Percentiles rank a stretch among this genome's conserved stretches.
phyloP scores from a whole-genome alignment of 805 yeast species.

The Monosporozyma siamensis region DNA sequence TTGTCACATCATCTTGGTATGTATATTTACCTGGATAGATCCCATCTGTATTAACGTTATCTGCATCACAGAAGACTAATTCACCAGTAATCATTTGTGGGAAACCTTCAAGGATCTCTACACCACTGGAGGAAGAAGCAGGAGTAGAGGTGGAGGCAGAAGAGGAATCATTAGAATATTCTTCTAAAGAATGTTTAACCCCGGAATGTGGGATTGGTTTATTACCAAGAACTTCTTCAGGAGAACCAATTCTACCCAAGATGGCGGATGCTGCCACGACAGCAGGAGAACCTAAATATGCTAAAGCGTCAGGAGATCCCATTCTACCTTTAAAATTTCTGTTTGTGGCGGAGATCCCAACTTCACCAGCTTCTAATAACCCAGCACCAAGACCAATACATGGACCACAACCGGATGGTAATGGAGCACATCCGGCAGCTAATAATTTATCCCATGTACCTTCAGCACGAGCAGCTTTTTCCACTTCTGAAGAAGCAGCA shows the following conservation, averaged over 20 bases:
- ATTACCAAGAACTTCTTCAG: constrained; percentile 70
- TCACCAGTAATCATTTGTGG: constrained; percentile 88
- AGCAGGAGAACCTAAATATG: constrained; percentile 93
- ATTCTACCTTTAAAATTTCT: constrained; percentile 98
- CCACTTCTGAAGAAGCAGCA: constrained; percentile 92
- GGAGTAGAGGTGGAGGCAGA: constrained; percentile 13
- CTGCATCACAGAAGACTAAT: constrained; percentile 89
- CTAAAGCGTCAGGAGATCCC: constrained; percentile 96
- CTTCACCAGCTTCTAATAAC: constrained; percentile 86
- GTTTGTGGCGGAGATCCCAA: constrained; percentile 96
- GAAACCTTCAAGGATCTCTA: constrained; percentile 82
- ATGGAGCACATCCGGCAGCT: constrained; percentile 88
- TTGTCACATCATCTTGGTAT: constrained; percentile 92
- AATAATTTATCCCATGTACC: constrained; percentile 91
- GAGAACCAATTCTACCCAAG: constrained; percentile 88
- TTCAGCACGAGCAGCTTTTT: constrained; percentile 76
- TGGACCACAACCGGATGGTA: constrained; percentile 99
- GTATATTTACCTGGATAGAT: constrained; percentile 99
- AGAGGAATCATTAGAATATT: constrained; percentile 9
- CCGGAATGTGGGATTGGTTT: constrained; percentile 43
- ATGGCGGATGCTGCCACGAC: constrained; percentile 98
- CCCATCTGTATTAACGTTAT: constrained; percentile 94
- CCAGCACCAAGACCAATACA: constrained; percentile 98
- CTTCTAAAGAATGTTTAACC: constrained; percentile 30
- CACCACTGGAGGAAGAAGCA: constrained; percentile 32